Percentiles rank a stretch among this genome's conserved stretches.
Conservation (phyloP, 2,329 filamentous ascomycete species). For the Fusarium pseudonygamai region DNA sequence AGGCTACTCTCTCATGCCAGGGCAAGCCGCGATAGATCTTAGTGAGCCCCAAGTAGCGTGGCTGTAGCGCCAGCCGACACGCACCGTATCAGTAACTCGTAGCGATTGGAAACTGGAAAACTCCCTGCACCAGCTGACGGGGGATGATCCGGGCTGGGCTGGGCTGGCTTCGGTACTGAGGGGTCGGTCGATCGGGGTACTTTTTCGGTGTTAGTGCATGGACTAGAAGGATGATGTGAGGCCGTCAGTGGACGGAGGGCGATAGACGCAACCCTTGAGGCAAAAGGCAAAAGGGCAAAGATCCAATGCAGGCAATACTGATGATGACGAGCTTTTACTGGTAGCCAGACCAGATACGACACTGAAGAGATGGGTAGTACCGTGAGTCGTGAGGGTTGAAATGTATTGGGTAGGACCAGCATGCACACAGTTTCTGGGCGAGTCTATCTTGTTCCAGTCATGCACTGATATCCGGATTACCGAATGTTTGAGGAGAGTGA, state of each 20-base stretch:
- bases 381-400: background rate
- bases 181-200: conserved; percentile 36
- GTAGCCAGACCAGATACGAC: background rate
- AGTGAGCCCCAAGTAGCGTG: conserved; percentile 10
- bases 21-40: background rate
- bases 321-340: conserved; percentile 18
- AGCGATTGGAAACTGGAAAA: conserved; percentile 15
- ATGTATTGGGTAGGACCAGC: background rate
- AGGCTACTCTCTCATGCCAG: conserved; percentile 1
- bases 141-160: conserved; percentile 29
- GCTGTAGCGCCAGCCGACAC: conserved; percentile 3
- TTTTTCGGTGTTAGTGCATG: conserved; percentile 33
- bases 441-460: background rate
- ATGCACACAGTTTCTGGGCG: background rate
- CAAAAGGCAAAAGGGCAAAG: conserved; percentile 31
- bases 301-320: conserved; percentile 21
- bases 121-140: conserved; percentile 39
- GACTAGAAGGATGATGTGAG: conserved; percentile 21
- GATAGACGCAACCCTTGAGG: conserved; percentile 33
- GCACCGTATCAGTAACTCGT: conserved; percentile 7
- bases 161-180: conserved; percentile 39
- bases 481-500: background rate
- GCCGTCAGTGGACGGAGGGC: conserved; percentile 25
- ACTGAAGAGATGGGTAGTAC: background rate
- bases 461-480: background rate